These are phyloP conservation scores for Leucosporidium yakuticum DNA, from an alignment of 768 basidiomycete genomes.

Conservation along the genomic window DNA sequence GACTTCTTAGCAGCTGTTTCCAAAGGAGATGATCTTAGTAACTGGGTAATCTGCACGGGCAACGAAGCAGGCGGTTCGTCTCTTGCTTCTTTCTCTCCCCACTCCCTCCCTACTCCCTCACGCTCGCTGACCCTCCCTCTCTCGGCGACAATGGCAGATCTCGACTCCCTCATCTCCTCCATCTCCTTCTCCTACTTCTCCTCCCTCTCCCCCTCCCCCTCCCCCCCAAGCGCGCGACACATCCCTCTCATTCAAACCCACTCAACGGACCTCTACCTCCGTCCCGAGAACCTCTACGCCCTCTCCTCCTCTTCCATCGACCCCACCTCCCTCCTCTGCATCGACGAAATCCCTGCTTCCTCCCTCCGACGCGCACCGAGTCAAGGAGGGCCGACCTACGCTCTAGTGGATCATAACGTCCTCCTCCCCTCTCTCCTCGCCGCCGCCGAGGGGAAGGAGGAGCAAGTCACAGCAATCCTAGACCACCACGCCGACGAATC, in stretches of 20 bases:
- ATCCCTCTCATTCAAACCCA: conserved; percentile 69
- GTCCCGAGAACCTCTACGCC: conserved; percentile 80
- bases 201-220: conserved; percentile 46
- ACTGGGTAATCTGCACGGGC: conserved; percentile 81
- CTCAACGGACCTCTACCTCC: conserved; percentile 63
- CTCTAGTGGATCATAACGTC: conserved; percentile 85
- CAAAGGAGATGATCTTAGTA: conserved; percentile 47
- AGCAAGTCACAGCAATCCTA: conserved; percentile 65
- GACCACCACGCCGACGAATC: conserved; percentile 91
- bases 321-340: conserved; percentile 57
- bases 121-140: neutral
- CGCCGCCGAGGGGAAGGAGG: conserved; percentile 31
- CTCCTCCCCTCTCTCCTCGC: conserved; percentile 50
- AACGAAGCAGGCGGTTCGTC: conserved; percentile 91
- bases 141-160: conserved; percentile 53
- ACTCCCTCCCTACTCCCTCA: neutral
- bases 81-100: neutral
- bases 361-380: conserved; percentile 51
- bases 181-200: conserved; percentile 76
- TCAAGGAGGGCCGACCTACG: conserved; percentile 48
- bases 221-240: conserved; percentile 37
- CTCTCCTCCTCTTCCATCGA: conserved; percentile 57
- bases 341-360: conserved; percentile 57
- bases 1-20: conserved; percentile 58
- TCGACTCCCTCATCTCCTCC: conserved; percentile 81